Percentiles rank a stretch among this genome's conserved stretches.
These are phyloP conservation scores for Geranomyces michiganensis DNA, from an alignment of 192 early-diverging fungal species.

Conservation along the genomic window DNA sequence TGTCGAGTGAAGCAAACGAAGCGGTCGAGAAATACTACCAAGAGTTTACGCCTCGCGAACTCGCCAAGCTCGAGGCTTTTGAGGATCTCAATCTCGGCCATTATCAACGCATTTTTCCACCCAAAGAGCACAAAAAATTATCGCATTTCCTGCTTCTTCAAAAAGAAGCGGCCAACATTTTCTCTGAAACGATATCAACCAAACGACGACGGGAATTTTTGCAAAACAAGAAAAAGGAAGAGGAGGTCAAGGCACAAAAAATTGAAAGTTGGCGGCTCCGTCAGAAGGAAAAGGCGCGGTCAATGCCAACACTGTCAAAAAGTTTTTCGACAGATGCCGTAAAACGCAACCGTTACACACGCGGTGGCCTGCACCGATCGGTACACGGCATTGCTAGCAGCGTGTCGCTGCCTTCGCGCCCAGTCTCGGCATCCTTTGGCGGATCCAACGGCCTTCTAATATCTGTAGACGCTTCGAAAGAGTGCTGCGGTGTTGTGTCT, in stretches of 20 bases:
- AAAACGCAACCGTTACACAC: neutral
- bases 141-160: slow-evolving; percentile 33
- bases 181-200: slow-evolving; percentile 40
- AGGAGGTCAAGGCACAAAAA: slow-evolving; percentile 25
- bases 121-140: slow-evolving; percentile 28
- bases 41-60: slow-evolving; percentile 19
- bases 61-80: slow-evolving; percentile 29
- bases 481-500: neutral
- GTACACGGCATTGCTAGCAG: neutral
- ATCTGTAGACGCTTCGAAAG: neutral
- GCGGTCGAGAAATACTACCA: slow-evolving; percentile 26
- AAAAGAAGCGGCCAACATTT: slow-evolving; percentile 34
- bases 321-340: neutral
- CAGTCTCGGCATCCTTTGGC: neutral
- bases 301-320: slow-evolving; percentile 15
- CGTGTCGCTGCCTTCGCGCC: neutral
- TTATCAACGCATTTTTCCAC: slow-evolving; percentile 53
- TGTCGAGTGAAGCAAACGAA: slow-evolving; percentile 14
- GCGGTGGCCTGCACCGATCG: neutral
- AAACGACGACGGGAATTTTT: slow-evolving; percentile 32
- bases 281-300: slow-evolving; percentile 10
- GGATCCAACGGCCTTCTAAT: neutral
- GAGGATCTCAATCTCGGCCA: slow-evolving; percentile 48
- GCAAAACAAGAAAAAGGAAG: slow-evolving; percentile 20
- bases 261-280: slow-evolving; percentile 28